Percentiles rank a stretch among this genome's conserved stretches.
Conservation (phyloP, 495 filamentous ascomycete species). For the Aspergillus egyptiacus region DNA sequence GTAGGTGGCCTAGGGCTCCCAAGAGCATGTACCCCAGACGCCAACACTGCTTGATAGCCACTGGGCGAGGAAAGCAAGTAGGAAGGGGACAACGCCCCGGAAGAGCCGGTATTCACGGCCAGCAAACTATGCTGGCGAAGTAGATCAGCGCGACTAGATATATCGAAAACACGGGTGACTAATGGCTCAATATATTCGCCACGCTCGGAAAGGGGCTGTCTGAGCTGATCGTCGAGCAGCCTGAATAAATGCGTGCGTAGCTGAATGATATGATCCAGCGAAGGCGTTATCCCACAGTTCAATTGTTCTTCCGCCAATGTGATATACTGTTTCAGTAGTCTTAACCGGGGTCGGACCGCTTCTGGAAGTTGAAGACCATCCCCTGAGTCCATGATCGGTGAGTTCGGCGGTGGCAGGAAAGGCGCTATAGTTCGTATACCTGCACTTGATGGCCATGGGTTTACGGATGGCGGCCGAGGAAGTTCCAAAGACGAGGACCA, state of each 20-base stretch:
- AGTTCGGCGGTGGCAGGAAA: neutral
- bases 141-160: constrained; percentile 27
- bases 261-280: constrained; percentile 28
- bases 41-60: constrained; percentile 54
- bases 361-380: constrained; percentile 5
- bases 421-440: constrained; percentile 6
- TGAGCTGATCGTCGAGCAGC: constrained; percentile 28
- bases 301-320: constrained; percentile 36
- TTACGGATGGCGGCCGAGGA: constrained; percentile 14
- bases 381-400: neutral
- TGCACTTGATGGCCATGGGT: neutral
- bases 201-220: constrained; percentile 17
- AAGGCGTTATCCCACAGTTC: constrained; percentile 27
- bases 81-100: constrained; percentile 28
- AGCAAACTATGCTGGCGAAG: constrained; percentile 20
- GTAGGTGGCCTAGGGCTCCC: neutral
- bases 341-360: constrained; percentile 20
- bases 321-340: constrained; percentile 29
- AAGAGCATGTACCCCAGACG: too few species aligned
- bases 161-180: constrained; percentile 25
- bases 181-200: constrained; percentile 22
- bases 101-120: constrained; percentile 1
- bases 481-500: constrained; percentile 2
- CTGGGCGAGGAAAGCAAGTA: constrained; percentile 58
- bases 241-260: constrained; percentile 29